phyloP scores from a whole-genome alignment of 1,284 basidiomycete species.

The Ganoderma multipileum region DNA sequence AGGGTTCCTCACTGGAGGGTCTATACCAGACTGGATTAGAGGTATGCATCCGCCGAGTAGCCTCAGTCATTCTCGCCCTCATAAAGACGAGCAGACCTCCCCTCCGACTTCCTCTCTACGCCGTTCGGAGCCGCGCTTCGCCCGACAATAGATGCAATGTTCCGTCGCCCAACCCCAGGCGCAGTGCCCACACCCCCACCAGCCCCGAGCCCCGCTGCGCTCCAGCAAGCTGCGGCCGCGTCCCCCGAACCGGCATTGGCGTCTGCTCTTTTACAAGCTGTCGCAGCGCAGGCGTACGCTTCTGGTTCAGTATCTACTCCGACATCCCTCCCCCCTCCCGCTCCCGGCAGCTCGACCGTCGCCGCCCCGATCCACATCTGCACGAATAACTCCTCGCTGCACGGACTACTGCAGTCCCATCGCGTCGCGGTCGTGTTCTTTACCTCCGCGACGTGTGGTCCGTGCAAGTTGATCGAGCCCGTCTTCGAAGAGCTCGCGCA shows the following conservation, averaged over 20 bases:
- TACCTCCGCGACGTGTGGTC: conserved; percentile 67
- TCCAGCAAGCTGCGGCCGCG: conserved; percentile 38
- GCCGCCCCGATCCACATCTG: conserved; percentile 68
- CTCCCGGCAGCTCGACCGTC: conserved; percentile 54
- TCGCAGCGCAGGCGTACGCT: conserved; percentile 60
- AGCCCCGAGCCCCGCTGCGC: conserved; percentile 37
- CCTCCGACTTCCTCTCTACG: conserved; percentile 89
- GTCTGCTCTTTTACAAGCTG: conserved; percentile 66
- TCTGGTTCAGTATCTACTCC: conserved; percentile 35
- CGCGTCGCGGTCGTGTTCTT: conserved; percentile 68
- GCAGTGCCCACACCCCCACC: conserved; percentile 49
- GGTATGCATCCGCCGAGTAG: conserved; percentile 45
- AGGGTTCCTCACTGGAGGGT: conserved; percentile 82
- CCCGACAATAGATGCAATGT: conserved; percentile 91
- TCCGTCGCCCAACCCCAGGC: conserved; percentile 57
- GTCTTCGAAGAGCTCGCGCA: conserved; percentile 61
- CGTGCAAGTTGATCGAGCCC: conserved; percentile 70
- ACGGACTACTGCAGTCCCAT: conserved; percentile 54
- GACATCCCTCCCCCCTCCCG: conserved; percentile 33
- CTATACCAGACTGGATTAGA: conserved; percentile 83
- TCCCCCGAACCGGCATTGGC: conserved; percentile 59
- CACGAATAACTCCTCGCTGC: conserved; percentile 62
- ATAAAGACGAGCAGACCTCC: conserved; percentile 65
- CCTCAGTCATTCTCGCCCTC: background rate
- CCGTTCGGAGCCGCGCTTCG: conserved; percentile 88